Percentiles rank a stretch among this genome's conserved stretches.
Conservation (phyloP, 1,139 yeast species). For the Sugiyamaella xylanicola region DNA sequence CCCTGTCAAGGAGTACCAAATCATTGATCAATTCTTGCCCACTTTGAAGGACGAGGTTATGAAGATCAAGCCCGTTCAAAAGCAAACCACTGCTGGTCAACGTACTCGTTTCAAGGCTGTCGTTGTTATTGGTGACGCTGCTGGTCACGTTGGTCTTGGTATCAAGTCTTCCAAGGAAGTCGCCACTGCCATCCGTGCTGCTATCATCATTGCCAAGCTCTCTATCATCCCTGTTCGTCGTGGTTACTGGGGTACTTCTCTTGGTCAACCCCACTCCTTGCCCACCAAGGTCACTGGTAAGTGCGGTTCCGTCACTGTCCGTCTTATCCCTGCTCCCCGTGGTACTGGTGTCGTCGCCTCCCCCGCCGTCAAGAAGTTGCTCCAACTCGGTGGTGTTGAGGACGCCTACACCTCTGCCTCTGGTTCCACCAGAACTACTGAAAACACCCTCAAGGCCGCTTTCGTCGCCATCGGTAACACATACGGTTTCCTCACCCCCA, state of each 20-base stretch:
- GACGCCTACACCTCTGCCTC: constrained; percentile 98
- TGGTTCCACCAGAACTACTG: constrained; percentile 99
- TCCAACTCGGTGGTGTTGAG: constrained; percentile 99
- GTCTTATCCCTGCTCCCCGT: constrained; percentile 99
- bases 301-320: constrained; percentile 98
- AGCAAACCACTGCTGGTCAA: constrained; percentile 99
- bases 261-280: constrained; percentile 99
- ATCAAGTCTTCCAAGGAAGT: constrained; percentile 99
- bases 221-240: constrained; percentile 99
- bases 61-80: constrained; percentile 99
- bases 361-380: constrained; percentile 98
- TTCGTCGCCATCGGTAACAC: constrained; percentile 99
- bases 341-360: constrained; percentile 99
- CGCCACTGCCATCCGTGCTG: constrained; percentile 99
- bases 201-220: constrained; percentile 98
- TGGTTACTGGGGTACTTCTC: constrained; percentile 99
- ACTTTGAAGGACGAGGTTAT: constrained; percentile 97
- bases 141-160: constrained; percentile 99
- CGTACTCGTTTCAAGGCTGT: constrained; percentile 99
- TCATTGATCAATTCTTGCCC: constrained; percentile 96
- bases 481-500: constrained; percentile 99
- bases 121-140: constrained; percentile 98
- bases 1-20: constrained; percentile 99
- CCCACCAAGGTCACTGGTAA: constrained; percentile 98
- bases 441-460: constrained; percentile 99